A percentile compares a stretch with the other conserved stretches of the same genome.
These are phyloP conservation scores for Miamiensis avidus DNA, from an alignment of 169 alveolate genomes.

Conservation along the genomic window DNA sequence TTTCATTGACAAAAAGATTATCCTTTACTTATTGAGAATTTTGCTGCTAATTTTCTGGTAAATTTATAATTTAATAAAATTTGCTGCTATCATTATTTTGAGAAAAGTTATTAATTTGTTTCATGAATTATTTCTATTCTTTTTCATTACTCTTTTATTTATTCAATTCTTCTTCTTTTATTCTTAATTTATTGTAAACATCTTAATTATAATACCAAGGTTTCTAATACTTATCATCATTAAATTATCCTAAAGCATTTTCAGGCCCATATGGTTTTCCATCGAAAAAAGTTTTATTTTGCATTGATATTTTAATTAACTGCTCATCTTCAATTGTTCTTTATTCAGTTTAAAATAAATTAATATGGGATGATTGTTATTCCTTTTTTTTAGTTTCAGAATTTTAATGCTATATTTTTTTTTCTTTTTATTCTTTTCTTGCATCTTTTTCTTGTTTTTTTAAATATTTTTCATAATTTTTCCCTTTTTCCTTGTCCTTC, in stretches of 20 bases:
- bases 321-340: conserved; percentile 30
- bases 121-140: conserved; percentile 18
- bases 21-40: conserved; percentile 7
- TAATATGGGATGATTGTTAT: no score
- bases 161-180: conserved; percentile 25
- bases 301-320: not conserved
- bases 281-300: not conserved
- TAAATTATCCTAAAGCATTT: not conserved
- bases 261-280: not conserved
- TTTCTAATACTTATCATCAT: conserved; percentile 16
- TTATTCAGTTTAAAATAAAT: conserved; percentile 19
- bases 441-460: conserved; percentile 12
- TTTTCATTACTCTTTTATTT: conserved; percentile 22
- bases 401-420: no score
- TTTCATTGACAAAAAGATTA: conserved; percentile 1
- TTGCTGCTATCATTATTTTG: no score
- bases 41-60: no score
- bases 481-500: conserved; percentile 25
- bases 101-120: no score
- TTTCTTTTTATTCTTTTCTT: conserved; percentile 19
- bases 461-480: conserved; percentile 42
- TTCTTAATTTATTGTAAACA: conserved; percentile 13
- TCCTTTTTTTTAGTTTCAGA: no score
- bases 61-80: no score
- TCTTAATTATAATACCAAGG: conserved; percentile 20